Conservation (phyloP, 148 eudicot genomes). For the Vaccinium vitisidaea region DNA sequence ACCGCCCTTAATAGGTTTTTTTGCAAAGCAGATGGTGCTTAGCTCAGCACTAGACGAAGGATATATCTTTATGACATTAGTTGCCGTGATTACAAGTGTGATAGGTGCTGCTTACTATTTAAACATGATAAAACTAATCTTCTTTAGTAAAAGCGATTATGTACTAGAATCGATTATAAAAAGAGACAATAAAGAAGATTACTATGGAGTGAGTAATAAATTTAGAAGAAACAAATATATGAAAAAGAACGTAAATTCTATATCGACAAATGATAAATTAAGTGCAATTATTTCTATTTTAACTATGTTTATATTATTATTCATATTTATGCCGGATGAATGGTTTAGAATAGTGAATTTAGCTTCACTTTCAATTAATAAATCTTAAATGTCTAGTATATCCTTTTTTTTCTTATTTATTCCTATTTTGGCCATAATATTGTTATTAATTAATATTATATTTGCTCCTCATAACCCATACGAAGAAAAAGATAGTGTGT, state of each 20-base stretch:
- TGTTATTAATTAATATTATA: not conserved
- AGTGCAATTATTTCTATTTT: not conserved
- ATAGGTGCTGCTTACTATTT: not conserved
- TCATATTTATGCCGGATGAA: not conserved
- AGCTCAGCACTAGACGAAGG: not conserved
- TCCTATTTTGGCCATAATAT: not conserved
- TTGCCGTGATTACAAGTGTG: not conserved
- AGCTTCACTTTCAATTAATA: not conserved
- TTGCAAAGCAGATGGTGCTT: not conserved
- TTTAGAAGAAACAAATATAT: too few relatives aligned
- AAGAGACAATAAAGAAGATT: too few relatives aligned
- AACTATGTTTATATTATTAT: not conserved
- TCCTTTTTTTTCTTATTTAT: not conserved
- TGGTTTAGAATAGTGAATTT: not conserved
- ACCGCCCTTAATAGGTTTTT: not conserved
- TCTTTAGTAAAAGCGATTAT: not conserved
- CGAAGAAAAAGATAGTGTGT: not conserved
- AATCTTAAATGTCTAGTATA: not conserved
- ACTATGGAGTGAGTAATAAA: too few relatives aligned
- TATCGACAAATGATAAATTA: not conserved
- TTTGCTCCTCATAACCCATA: not conserved
- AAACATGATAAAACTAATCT: not conserved
- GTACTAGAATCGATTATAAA: not conserved
- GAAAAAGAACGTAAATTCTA: too few relatives aligned
- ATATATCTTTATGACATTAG: not conserved